These are phyloP conservation scores for Aspergillus sp. DNA, from an alignment of 2,329 filamentous ascomycete species.

Conservation along the genomic window DNA sequence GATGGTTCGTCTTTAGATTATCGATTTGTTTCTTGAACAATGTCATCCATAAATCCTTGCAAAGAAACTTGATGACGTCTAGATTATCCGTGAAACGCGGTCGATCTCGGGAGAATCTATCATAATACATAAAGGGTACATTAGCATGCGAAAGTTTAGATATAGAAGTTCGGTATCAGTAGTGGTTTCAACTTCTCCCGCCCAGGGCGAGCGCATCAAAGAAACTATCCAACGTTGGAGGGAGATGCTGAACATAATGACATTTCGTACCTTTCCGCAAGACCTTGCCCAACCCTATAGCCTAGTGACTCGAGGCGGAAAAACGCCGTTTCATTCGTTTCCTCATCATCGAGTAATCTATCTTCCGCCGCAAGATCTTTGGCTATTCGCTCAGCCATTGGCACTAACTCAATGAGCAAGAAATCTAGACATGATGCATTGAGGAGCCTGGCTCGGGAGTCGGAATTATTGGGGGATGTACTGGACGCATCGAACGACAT, in stretches of 20 bases:
- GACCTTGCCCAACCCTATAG: constrained; percentile 86
- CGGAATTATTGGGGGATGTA: constrained; percentile 68
- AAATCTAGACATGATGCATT: constrained; percentile 87
- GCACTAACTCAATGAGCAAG: constrained; percentile 93
- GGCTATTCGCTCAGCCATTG: constrained; percentile 84
- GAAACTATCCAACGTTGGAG: not conserved
- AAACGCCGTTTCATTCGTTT: constrained; percentile 80
- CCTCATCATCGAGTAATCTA: constrained; percentile 55
- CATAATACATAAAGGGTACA: not conserved
- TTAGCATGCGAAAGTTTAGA: not conserved
- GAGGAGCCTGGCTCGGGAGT: constrained; percentile 74
- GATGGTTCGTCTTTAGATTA: constrained; percentile 96
- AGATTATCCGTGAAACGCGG: constrained; percentile 89
- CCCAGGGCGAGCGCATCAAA: not conserved
- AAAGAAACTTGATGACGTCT: constrained; percentile 96
- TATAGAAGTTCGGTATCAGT: not conserved
- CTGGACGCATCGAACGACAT: constrained; percentile 75
- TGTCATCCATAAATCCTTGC: constrained; percentile 95
- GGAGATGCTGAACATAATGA: not conserved
- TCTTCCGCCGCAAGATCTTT: constrained; percentile 57
- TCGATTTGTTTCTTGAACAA: constrained; percentile 97
- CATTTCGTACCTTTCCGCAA: constrained; percentile 75
- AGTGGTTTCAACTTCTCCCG: not conserved
- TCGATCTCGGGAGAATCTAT: constrained; percentile 58
- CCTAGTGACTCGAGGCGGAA: constrained; percentile 80